Evolutionary conservation across 139 green algal species (phyloP).

Genomic region (Yamagishiella unicocca): DNA sequence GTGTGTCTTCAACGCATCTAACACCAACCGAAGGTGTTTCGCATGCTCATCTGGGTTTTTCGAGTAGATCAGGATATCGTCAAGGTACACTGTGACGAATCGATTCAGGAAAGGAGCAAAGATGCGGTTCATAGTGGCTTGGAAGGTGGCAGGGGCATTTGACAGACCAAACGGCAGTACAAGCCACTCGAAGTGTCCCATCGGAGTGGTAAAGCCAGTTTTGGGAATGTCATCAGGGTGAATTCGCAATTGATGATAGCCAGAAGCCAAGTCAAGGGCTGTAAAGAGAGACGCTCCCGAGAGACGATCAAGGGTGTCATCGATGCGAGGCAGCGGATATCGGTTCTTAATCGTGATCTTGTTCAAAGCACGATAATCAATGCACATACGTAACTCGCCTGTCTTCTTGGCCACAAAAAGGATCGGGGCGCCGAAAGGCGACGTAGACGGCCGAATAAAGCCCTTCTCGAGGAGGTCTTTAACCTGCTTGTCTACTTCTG

Average conservation of each 20-base stretch:
- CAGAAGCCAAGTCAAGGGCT: background rate
- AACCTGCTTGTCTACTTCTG: conserved; percentile 19
- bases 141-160: conserved; percentile 41
- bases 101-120: conserved; percentile 54
- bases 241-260: too few species aligned
- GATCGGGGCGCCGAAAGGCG: conserved; percentile 14
- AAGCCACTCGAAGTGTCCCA: conserved; percentile 55
- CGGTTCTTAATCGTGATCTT: too few species aligned
- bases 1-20: conserved; percentile 55
- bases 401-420: conserved; percentile 49
- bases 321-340: too few species aligned
- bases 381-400: conserved; percentile 41
- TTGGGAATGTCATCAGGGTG: too few species aligned
- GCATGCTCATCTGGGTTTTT: conserved; percentile 56
- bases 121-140: conserved; percentile 56
- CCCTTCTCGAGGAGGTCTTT: conserved; percentile 20
- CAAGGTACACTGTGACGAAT: conserved; percentile 68
- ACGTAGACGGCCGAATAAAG: conserved; percentile 16
- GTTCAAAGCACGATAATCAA: conserved; percentile 44
- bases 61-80: conserved; percentile 68
- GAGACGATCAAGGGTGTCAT: too few species aligned
- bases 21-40: conserved; percentile 52
- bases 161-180: conserved; percentile 52
- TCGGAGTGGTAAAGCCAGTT: conserved; percentile 46
- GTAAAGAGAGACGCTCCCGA: background rate